Conservation (phyloP, 2,329 filamentous ascomycete species). For the Calonectria naviculata region DNA sequence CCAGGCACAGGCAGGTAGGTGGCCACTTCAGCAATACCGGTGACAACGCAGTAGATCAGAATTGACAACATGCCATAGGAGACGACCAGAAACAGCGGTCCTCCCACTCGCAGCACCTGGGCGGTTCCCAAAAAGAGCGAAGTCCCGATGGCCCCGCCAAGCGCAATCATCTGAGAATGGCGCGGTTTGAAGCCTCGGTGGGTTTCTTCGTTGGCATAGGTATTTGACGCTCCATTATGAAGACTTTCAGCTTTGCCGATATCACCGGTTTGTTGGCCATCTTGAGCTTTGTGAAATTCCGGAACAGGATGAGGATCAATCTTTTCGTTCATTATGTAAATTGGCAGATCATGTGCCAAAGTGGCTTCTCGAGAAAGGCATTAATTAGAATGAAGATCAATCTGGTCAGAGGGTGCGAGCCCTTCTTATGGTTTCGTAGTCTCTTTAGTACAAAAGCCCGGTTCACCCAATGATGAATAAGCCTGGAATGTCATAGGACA, state of each 20-base stretch:
- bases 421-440: too few relatives aligned
- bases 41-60: constrained; percentile 67
- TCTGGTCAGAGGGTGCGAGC: too few relatives aligned
- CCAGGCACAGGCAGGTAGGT: constrained; percentile 38
- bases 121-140: neutral
- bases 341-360: too few relatives aligned
- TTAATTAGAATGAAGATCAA: too few relatives aligned
- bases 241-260: neutral
- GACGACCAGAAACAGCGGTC: constrained; percentile 54
- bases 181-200: constrained; percentile 1
- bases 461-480: too few relatives aligned
- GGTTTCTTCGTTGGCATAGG: neutral
- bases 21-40: constrained; percentile 47
- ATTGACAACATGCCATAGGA: constrained; percentile 62
- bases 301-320: neutral
- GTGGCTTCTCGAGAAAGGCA: too few relatives aligned
- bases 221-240: neutral
- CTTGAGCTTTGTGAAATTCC: neutral
- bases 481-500: too few relatives aligned
- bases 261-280: neutral
- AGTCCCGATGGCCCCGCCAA: constrained; percentile 8
- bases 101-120: constrained; percentile 26
- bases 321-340: neutral
- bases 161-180: constrained; percentile 5
- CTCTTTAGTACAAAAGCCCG: too few relatives aligned